Evolutionary conservation across 2,329 filamentous ascomycete genomes (phyloP).

Genomic region (Fusarium mangiferae): DNA sequence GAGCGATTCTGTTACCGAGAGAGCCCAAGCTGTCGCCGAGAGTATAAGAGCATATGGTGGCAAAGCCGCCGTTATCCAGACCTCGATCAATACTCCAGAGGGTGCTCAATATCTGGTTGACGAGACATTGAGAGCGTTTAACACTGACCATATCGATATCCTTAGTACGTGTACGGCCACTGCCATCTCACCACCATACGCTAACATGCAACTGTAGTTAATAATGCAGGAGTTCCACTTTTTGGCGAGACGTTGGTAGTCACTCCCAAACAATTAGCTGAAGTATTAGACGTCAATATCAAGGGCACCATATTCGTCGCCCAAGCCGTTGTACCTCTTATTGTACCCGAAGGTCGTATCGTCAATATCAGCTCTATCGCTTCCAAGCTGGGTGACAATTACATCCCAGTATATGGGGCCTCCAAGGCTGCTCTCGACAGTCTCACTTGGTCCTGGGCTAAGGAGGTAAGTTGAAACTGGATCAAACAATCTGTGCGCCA

Average conservation of each 20-base stretch:
- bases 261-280: background rate
- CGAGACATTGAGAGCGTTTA: background rate
- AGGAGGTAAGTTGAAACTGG: background rate
- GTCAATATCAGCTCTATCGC: accelerated
- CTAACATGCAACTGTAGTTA: background rate
- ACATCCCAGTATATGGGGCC: background rate
- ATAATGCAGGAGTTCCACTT: background rate
- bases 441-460: background rate
- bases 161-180: background rate
- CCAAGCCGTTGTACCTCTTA: background rate
- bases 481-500: accelerated
- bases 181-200: accelerated
- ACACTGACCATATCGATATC: background rate
- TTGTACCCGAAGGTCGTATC: background rate
- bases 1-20: background rate
- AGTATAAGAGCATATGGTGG: background rate
- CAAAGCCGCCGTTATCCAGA: accelerated
- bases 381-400: accelerated
- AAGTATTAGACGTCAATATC: background rate
- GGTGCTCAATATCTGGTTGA: background rate
- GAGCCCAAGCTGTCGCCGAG: background rate
- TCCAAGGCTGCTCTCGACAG: background rate
- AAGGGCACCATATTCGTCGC: accelerated
- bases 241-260: background rate
- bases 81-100: background rate